phyloP scores from a whole-genome alignment of 306 rosid species.

The Prunus fruticosa region DNA sequence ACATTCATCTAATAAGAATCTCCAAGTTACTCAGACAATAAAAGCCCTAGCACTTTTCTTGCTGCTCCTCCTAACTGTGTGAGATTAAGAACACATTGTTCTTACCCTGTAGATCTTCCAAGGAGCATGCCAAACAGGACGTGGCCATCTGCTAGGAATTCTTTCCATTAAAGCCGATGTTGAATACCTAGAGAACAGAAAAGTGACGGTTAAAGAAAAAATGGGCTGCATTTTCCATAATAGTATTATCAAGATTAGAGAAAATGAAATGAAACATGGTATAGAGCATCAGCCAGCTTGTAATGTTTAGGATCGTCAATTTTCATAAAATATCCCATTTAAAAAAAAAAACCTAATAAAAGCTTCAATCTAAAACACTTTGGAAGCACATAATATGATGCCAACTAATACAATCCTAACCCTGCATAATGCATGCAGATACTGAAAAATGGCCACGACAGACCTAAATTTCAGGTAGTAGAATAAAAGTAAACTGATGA shows the following conservation, averaged over 20 bases:
- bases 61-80: slow-evolving; percentile 1
- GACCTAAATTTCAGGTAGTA: neutral
- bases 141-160: slow-evolving; percentile 98
- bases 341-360: neutral
- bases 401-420: neutral
- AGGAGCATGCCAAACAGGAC: slow-evolving; percentile 96
- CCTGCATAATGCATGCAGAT: neutral
- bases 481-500: neutral
- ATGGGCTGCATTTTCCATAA: neutral
- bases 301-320: neutral
- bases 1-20: neutral
- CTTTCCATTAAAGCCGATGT: slow-evolving; percentile 97
- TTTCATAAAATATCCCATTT: neutral
- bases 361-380: neutral
- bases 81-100: slow-evolving; percentile 3
- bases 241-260: neutral
- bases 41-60: slow-evolving; percentile 13
- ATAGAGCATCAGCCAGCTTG: neutral
- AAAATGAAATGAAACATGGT: neutral
- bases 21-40: neutral
- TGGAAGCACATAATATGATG: neutral
- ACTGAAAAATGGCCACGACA: neutral
- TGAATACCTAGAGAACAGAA: slow-evolving; percentile 49
- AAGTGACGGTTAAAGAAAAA: slow-evolving; percentile 21
- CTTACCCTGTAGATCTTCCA: slow-evolving; percentile 95